Base-by-base conservation (phyloP, 768 basidiomycete species). In the Podaxis mareebaensis region DNA sequence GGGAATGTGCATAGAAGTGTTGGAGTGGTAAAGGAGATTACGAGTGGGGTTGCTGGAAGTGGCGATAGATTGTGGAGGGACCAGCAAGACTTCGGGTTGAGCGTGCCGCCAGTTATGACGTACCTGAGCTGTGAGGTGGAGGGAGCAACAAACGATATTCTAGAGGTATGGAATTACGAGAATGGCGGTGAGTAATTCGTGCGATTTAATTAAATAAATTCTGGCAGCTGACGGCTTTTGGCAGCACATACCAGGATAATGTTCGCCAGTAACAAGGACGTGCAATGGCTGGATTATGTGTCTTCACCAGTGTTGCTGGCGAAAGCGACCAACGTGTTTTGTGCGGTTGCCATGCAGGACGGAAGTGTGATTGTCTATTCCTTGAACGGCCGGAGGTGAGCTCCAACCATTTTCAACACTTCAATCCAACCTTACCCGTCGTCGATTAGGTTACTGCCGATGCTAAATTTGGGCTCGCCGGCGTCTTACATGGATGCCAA, bases 261-360 rank as follows among this genome's bases (percentile, higher is more conserved):
- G 5, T 87, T 87, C 63, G 76, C 84, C 59, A 83, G 78, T 69
- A 81, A 83, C 38, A 88, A 87, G 76, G 84, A 89, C 63, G 90
- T 87, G 11, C 86, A 91, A 59, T 99, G 96, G 95, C 74, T 96
- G 49, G 96, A 98, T 74, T 99, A 92, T 75, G 69, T 96, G 7
- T 86, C 91, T 1, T 85, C 84, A 2, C 88, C 90, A 26, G 86
- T 85, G n/a, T 72, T 96, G 15, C 77, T 81, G 0, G 70, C 92
- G 53, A 86, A 87, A 4, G 87, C 87, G 0, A 89, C 93, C 0
- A 70, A 73, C 12, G 70, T 69, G 2, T 94, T 92, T 71, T 89
- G 88, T 67, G 95, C 92, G 6, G 91, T 85, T 3, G 91, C 87
- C 0, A 82, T 85, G 77, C 83, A 89, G 65, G 95, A 97, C 72